Evolutionary conservation across 331 rosid species (phyloP).

Genomic region (Telfairia occidentalis): DNA sequence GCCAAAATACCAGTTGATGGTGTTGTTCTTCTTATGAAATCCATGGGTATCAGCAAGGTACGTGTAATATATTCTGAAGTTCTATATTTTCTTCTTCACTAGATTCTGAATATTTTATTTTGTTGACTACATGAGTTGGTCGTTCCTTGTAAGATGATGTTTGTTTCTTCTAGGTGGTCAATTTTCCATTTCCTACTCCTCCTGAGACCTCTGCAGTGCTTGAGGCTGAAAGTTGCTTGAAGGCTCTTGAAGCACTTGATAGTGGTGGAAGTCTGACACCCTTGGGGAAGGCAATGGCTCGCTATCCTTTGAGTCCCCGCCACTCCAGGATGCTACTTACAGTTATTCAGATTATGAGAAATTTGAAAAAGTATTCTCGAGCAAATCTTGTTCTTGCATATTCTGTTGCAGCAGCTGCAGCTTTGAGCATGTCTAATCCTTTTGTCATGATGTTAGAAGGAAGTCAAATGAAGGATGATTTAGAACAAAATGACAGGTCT

Average conservation of each 20-base stretch:
- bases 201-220: constrained; percentile 41
- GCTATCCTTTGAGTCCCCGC: constrained; percentile 85
- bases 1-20: constrained; percentile 75
- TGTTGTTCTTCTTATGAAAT: constrained; percentile 72
- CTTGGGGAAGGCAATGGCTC: constrained; percentile 78
- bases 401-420: constrained; percentile 74
- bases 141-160: not conserved
- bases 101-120: not conserved
- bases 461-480: constrained; percentile 25
- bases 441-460: constrained; percentile 55
- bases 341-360: constrained; percentile 46
- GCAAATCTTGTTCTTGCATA: constrained; percentile 58
- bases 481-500: constrained; percentile 26
- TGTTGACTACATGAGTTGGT: not conserved
- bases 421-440: constrained; percentile 81
- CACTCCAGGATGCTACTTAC: constrained; percentile 91
- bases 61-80: constrained; percentile 12
- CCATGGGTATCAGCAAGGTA: constrained; percentile 70
- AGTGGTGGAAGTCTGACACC: constrained; percentile 44
- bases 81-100: not conserved
- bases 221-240: constrained; percentile 79
- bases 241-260: constrained; percentile 80
- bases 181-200: constrained; percentile 95
- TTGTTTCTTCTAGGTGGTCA: constrained; percentile 36
- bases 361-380: constrained; percentile 27